Base-by-base conservation (phyloP, 441 rosid genomes). In the Eutrema salsugineum region DNA sequence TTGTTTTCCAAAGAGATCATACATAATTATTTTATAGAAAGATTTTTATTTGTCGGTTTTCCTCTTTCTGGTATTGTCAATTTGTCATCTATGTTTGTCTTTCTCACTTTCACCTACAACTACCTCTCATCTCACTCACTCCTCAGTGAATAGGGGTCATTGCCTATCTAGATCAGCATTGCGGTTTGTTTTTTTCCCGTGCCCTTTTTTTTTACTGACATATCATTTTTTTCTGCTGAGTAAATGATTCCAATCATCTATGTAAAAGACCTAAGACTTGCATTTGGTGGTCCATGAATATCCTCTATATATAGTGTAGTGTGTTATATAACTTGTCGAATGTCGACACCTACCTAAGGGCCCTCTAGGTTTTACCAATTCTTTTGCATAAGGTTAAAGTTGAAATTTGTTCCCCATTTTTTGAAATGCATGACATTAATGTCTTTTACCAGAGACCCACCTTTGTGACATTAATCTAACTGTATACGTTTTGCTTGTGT, bases 231-330 rank as follows among this genome's bases (percentile, higher is more conserved):
- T 48, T 71, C 68, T 60, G 12, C 39, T 20, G 11, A 43, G 14
- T 69, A 46, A 15, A 58, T 69, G 73, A 69, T 35, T 35, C n/a
- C 19, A 46, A 47, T 15, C 8, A 46, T 71, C 62, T 55, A 71
- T 62, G 56, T 63, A 47, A 43, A 48, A 44, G 69, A 53, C 49
- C 60, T 59, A 17, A 67, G 44, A 55, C 33, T 42, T 67, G 54
- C 53, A 50, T 67, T 67, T 67, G 42, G 63, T 72, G 70, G 70
- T 54, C 76, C 64, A 54, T 72, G 55, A 44, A 63, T 43, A 38
- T 42, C 55, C 22, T 67, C 32, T 32, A 7, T 49, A 33, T 32
- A 7, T 49, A 33, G 30, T 42, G 32, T 59, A 24, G 15, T 56
- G 15, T 58, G 19, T 70, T 58, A 58, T 32, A 62, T 71, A 49